phyloP scores from a whole-genome alignment of 495 filamentous ascomycete genomes.

The Penicillium dipodomyicola region DNA sequence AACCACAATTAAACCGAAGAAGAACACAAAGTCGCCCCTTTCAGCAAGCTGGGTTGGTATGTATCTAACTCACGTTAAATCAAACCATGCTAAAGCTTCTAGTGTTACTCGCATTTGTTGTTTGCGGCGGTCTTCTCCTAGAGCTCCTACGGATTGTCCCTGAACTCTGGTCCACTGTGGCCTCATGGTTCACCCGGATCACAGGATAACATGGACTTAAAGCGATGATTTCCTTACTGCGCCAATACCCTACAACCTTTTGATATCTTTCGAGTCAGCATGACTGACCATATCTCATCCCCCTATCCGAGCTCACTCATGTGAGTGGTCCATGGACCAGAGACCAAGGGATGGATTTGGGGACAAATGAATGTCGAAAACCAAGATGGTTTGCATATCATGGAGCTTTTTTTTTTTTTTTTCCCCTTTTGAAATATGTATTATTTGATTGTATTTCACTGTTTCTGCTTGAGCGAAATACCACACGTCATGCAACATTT shows the following conservation, averaged over 20 bases:
- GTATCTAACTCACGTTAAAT: conserved; percentile 27
- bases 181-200: conserved; percentile 27
- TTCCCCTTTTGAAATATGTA: conserved; percentile 2
- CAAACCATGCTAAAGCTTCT: background rate
- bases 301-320: background rate
- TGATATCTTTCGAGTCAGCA: conserved; percentile 2
- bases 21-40: conserved; percentile 71
- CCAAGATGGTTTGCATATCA: background rate
- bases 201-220: conserved; percentile 16
- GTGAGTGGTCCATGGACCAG: background rate
- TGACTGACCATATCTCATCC: background rate
- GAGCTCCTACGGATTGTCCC: conserved; percentile 65
- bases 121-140: conserved; percentile 25
- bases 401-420: background rate
- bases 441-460: conserved; percentile 8
- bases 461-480: conserved; percentile 1
- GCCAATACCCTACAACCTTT: conserved; percentile 1
- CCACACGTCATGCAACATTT: conserved; percentile 1
- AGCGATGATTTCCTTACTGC: background rate
- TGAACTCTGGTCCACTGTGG: conserved; percentile 40
- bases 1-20: conserved; percentile 62
- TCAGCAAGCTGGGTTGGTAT: conserved; percentile 81
- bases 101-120: conserved; percentile 28
- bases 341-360: background rate
- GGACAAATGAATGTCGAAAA: background rate